Evolutionary conservation across 2,329 filamentous ascomycete species (phyloP), one percentile per base, ranked within the genome.

Genomic region (Xylariaceae sp.): DNA sequence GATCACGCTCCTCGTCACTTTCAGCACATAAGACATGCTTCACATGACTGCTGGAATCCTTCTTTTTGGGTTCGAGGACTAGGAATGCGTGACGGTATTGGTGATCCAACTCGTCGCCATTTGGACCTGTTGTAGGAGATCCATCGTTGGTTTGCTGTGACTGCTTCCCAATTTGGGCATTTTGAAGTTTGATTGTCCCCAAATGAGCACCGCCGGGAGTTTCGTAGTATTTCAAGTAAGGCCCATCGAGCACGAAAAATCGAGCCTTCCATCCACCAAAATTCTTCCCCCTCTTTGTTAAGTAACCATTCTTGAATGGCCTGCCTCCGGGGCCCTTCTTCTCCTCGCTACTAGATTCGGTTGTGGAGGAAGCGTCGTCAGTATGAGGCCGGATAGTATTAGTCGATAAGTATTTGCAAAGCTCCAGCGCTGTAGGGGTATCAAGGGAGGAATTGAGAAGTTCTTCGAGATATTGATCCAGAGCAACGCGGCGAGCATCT

Each of bases 211-310:
- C 95, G 47, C 93, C 93, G 2, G 91, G 92, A 1, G 89, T 86
- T 74, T 99, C 95, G 67, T 90, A 98, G 71, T 99, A 99, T 67
- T 89, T 92, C 66, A 99, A 68, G 7, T 78, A 74, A n/a, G 82
- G 81, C 0, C 83, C 82, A 50, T 85, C 82, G 12, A 86, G 76
- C 20, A 85, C 75, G 67, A 87, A 88, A 68, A 85, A 87, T 32
- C 85, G 77, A 10, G 92, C 93, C 75, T 99, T 99, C 95, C 95
- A 99, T 47, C 95, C 95, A 49, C 95, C 95, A 75, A 99, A 99
- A 69, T 98, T 98, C 80, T 99, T 99, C 47, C 95, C 95, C 65
- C 90, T 86, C 77, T 99, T 99, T 1, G 95, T 98, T 48, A 99
- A 78, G 73, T 98, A 99, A 7, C 95, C 95, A 69, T 88, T 93